Conservation (phyloP, 2,329 filamentous ascomycete species). For the Botryotinia narcissicola region DNA sequence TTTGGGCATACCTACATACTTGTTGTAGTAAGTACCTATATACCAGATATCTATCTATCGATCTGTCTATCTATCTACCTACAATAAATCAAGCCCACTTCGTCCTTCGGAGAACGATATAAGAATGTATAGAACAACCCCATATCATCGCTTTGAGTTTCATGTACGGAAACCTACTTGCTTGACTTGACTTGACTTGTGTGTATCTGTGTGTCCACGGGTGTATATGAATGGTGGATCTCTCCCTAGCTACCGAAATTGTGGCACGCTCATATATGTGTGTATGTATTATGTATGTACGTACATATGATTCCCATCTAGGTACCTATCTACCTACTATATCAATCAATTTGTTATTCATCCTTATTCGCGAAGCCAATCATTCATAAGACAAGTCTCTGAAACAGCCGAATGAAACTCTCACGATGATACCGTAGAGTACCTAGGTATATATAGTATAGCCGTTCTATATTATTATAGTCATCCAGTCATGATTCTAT, state of each 20-base stretch:
- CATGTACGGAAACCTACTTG: neutral
- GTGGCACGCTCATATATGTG: neutral
- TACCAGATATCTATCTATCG: neutral
- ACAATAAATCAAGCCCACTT: neutral
- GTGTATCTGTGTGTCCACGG: too few relatives aligned
- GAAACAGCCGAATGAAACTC: neutral
- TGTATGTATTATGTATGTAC: neutral
- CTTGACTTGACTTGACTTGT: neutral
- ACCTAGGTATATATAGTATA: neutral
- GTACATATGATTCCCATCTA: neutral
- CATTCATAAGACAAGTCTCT: neutral
- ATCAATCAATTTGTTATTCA: neutral
- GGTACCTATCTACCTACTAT: neutral
- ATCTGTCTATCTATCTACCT: neutral
- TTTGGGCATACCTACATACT: neutral
- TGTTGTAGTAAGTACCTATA: neutral
- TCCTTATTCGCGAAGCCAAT: neutral
- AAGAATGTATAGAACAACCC: neutral
- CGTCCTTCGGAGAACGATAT: neutral
- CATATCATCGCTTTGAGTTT: neutral
- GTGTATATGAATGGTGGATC: neutral
- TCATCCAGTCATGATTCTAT: neutral
- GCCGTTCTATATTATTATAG: neutral
- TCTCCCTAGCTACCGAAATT: neutral
- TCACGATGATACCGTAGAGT: neutral